phyloP scores from a whole-genome alignment of 345 rosid genomes.

The Syzygium aqueum region DNA sequence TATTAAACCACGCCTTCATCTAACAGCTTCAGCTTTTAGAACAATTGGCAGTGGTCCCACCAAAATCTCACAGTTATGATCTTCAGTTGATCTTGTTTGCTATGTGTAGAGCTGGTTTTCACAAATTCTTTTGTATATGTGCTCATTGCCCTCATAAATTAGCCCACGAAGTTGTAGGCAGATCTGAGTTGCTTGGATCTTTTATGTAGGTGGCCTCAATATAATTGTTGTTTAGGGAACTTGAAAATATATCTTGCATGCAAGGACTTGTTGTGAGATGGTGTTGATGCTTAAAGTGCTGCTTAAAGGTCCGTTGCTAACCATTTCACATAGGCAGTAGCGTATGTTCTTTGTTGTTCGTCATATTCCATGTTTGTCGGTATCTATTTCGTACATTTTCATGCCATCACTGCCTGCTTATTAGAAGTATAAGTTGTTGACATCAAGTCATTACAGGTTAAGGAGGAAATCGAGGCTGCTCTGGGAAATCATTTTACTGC shows the following conservation, averaged over 20 bases:
- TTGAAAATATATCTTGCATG: neutral
- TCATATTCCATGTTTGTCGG: neutral
- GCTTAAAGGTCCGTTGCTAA: neutral
- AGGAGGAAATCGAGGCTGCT: constrained; percentile 91
- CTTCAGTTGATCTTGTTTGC: neutral
- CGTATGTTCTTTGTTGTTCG: neutral
- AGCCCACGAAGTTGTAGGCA: neutral
- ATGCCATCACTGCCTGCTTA: neutral
- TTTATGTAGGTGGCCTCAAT: neutral
- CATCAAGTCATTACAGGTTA: constrained; percentile 45
- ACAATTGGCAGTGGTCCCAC: too few relatives aligned
- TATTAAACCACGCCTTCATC: too few relatives aligned
- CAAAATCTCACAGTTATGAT: neutral
- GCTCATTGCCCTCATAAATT: neutral
- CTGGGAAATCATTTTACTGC: constrained; percentile 55
- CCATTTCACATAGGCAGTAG: neutral
- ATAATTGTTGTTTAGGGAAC: neutral
- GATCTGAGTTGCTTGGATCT: neutral
- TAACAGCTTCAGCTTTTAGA: too few relatives aligned
- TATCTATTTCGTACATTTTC: neutral
- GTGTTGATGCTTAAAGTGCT: neutral
- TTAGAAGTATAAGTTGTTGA: neutral
- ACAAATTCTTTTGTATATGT: neutral
- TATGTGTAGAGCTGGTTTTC: neutral
- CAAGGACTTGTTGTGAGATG: neutral